Evolutionary conservation across 441 rosid genomes (phyloP).

Genomic region (Erysimum cheiri): DNA sequence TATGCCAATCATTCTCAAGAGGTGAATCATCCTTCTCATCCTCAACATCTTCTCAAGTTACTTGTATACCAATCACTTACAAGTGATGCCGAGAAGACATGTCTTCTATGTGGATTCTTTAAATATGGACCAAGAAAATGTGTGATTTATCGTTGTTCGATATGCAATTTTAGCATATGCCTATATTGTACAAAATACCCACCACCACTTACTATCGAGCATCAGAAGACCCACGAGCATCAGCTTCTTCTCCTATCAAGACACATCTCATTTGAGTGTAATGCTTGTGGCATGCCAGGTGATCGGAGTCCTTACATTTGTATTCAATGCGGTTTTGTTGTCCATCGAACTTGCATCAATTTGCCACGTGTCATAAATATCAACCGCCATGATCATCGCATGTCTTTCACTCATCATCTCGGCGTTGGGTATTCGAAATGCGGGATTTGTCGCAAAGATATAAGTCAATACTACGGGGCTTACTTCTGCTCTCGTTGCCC

Average conservation of each 20-base stretch:
- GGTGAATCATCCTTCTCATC: constrained; percentile 24
- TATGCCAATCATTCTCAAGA: constrained; percentile 12
- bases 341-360: constrained; percentile 31
- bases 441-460: not conserved
- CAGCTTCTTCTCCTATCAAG: constrained; percentile 7
- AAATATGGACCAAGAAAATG: not conserved
- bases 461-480: constrained; percentile 8
- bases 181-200: constrained; percentile 11
- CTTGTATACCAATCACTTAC: not conserved
- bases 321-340: constrained; percentile 18
- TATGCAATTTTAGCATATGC: constrained; percentile 12
- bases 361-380: constrained; percentile 29
- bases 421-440: not conserved
- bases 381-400: constrained; percentile 29
- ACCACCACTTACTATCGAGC: constrained; percentile 11
- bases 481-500: constrained; percentile 9
- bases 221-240: constrained; percentile 14
- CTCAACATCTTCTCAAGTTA: constrained; percentile 14
- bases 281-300: constrained; percentile 51
- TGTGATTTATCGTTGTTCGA: constrained; percentile 10
- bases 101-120: constrained; percentile 17
- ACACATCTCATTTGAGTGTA: constrained; percentile 24
- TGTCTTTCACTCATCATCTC: not conserved
- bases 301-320: constrained; percentile 58
- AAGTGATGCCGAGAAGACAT: not conserved